These are phyloP conservation scores for Aspergillus persii DNA, from an alignment of 2,329 filamentous ascomycete genomes.

Conservation along the genomic window DNA sequence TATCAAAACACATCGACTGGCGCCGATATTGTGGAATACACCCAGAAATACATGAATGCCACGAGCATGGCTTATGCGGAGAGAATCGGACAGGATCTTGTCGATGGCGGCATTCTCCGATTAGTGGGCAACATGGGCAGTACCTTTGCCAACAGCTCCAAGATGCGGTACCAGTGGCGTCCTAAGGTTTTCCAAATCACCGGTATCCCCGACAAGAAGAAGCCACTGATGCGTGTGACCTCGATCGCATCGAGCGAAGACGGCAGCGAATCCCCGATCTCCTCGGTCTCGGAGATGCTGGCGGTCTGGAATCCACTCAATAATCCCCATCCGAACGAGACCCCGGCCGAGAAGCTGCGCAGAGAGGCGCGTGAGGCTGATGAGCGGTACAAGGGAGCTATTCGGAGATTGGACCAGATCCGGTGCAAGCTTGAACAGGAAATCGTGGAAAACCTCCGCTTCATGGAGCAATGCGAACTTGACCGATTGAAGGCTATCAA, in stretches of 20 bases:
- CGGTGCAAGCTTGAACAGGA: conserved; percentile 94
- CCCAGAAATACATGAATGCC: conserved; percentile 82
- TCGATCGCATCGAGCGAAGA: conserved; percentile 64
- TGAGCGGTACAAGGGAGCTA: conserved; percentile 84
- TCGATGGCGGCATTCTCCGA: conserved; percentile 79
- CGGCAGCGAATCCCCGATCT: conserved; percentile 75
- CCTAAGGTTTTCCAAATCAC: conserved; percentile 85
- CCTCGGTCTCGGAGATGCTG: conserved; percentile 83
- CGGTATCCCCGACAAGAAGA: conserved; percentile 86
- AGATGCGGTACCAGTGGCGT: conserved; percentile 97
- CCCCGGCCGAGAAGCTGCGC: conserved; percentile 77
- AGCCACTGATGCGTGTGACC: conserved; percentile 67
- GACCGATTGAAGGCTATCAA: conserved; percentile 97
- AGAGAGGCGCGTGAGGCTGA: conserved; percentile 88
- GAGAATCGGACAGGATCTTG: conserved; percentile 89
- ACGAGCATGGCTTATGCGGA: conserved; percentile 88
- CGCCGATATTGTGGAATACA: conserved; percentile 91
- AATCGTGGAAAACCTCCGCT: conserved; percentile 87
- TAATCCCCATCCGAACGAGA: conserved; percentile 89
- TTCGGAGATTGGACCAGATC: conserved; percentile 83
- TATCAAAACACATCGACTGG: conserved; percentile 92
- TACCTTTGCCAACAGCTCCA: conserved; percentile 95
- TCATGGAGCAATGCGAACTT: conserved; percentile 95
- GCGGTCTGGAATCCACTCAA: conserved; percentile 91
- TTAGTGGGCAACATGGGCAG: conserved; percentile 92